Evolutionary conservation across 2,329 filamentous ascomycete genomes (phyloP).

Genomic region (Phyllosticta citrichinensis): DNA sequence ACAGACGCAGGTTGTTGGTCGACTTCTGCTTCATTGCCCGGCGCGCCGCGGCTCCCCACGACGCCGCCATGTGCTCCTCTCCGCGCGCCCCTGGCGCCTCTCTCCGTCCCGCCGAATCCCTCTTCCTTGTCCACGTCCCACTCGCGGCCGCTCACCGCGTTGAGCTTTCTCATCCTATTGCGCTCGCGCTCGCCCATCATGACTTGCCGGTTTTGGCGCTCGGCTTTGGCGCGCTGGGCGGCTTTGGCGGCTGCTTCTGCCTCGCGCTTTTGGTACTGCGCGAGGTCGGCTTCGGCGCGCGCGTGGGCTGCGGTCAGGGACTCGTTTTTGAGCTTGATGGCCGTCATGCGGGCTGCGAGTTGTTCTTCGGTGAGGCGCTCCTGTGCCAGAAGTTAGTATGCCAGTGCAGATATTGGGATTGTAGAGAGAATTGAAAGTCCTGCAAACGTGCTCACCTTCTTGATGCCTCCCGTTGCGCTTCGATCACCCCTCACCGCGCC

Average conservation of each 20-base stretch:
- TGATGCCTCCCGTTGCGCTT: constrained; percentile 43
- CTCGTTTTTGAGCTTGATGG: constrained; percentile 52
- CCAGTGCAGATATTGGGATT: not conserved
- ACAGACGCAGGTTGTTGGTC: constrained; percentile 1
- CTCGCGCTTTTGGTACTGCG: constrained; percentile 54
- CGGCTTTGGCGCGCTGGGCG: constrained; percentile 31
- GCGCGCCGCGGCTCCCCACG: not conserved
- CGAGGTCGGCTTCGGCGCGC: constrained; percentile 57
- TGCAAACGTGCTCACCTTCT: constrained; percentile 27
- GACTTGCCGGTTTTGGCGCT: constrained; percentile 43
- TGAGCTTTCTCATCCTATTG: constrained; percentile 49
- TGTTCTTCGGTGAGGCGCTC: constrained; percentile 57
- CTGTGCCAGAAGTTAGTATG: constrained; percentile 20
- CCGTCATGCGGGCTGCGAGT: constrained; percentile 49
- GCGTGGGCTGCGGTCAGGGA: constrained; percentile 51
- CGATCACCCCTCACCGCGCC: constrained; percentile 44
- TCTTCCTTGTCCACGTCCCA: constrained; percentile 56
- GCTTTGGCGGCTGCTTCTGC: constrained; percentile 44
- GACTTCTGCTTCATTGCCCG: not conserved
- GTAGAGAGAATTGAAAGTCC: constrained; percentile 4
- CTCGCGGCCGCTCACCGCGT: constrained; percentile 48
- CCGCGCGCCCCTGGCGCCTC: constrained; percentile 30
- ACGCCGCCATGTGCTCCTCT: constrained; percentile 45
- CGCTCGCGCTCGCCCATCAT: constrained; percentile 55
- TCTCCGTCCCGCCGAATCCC: constrained; percentile 36